Percentiles rank a stretch among this genome's conserved stretches.
Conservation (phyloP, 441 rosid genomes). For the Corymbia calophylla region DNA sequence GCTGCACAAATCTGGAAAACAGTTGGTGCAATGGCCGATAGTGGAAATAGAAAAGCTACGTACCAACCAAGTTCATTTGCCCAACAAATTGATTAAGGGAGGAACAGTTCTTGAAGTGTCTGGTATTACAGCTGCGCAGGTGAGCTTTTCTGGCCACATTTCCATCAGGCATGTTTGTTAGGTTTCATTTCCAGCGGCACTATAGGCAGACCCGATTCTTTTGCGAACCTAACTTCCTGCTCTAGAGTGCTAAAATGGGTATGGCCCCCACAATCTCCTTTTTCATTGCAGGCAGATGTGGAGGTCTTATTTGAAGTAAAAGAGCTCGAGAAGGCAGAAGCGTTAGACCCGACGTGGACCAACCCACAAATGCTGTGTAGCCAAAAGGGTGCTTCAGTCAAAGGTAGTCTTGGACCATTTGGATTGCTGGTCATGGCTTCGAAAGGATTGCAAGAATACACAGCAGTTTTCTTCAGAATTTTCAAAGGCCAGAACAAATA, state of each 20-base stretch:
- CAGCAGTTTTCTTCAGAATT: constrained; percentile 67
- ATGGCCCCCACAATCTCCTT: background rate
- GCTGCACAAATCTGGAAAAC: constrained; percentile 16
- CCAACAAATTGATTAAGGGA: constrained; percentile 4
- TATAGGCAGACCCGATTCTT: background rate
- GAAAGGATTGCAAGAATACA: constrained; percentile 41
- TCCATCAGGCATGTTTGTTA: background rate
- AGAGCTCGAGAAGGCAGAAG: constrained; percentile 46
- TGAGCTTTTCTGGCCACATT: background rate
- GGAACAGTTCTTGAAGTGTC: constrained; percentile 7
- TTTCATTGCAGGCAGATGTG: constrained; percentile 35
- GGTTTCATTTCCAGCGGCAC: background rate
- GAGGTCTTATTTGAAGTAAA: constrained; percentile 40
- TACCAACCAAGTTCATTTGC: background rate
- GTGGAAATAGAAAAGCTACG: constrained; percentile 9
- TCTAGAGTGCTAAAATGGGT: background rate
- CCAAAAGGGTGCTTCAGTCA: constrained; percentile 37
- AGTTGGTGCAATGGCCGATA: constrained; percentile 22
- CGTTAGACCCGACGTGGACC: constrained; percentile 42
- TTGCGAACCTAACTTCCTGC: background rate
- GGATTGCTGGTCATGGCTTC: constrained; percentile 67
- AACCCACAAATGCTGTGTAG: constrained; percentile 52
- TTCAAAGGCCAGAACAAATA: constrained; percentile 39
- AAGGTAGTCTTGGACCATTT: constrained; percentile 68
- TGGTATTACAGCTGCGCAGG: constrained; percentile 18